phyloP scores from a whole-genome alignment of 139 green algal species.

The Monoraphidium neglectum region DNA sequence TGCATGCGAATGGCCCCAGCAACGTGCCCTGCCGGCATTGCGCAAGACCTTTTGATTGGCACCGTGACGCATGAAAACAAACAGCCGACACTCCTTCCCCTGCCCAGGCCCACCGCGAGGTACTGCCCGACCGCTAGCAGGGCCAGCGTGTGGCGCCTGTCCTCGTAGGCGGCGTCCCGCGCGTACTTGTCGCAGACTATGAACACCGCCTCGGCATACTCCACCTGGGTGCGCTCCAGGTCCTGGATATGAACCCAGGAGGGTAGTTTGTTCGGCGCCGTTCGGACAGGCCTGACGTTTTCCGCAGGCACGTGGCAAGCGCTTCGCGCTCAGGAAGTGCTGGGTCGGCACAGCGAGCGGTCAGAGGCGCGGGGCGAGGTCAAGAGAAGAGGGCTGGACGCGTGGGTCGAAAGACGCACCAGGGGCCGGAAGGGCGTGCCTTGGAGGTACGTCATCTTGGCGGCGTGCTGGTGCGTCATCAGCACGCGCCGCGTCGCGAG shows the following conservation, averaged over 20 bases:
- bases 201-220: constrained; percentile 16
- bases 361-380: background rate
- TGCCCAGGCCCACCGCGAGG: too few relatives aligned
- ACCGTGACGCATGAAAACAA: too few relatives aligned
- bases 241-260: constrained; percentile 5
- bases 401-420: background rate
- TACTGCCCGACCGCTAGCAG: too few relatives aligned
- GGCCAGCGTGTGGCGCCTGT: constrained; percentile 1
- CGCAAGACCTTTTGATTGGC: too few relatives aligned
- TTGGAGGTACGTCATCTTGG: constrained; percentile 31
- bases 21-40: too few relatives aligned
- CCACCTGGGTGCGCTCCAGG: constrained; percentile 4
- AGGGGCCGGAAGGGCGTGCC: constrained; percentile 20
- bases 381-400: background rate
- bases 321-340: background rate
- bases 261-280: background rate
- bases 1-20: too few relatives aligned
- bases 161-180: constrained; percentile 7
- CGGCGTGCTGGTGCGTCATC: background rate
- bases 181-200: constrained; percentile 15
- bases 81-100: too few relatives aligned
- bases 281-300: background rate
- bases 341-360: background rate
- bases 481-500: background rate
- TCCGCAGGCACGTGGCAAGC: background rate